phyloP scores from a whole-genome alignment of 1,284 basidiomycete species.

The Melampsora medusae region DNA sequence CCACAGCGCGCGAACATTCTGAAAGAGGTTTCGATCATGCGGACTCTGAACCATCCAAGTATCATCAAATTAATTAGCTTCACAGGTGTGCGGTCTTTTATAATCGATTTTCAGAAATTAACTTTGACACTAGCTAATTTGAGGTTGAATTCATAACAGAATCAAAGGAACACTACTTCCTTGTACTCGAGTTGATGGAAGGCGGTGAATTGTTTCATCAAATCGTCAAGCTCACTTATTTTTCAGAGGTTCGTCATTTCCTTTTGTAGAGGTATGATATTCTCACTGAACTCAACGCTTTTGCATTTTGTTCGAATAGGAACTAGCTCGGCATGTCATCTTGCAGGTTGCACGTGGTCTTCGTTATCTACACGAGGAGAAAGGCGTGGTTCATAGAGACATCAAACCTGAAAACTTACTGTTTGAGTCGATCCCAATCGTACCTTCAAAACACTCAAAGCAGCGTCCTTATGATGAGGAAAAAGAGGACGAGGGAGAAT shows the following conservation, averaged over 20 bases:
- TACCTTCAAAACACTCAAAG: slow-evolving; percentile 75
- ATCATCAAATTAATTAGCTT: slow-evolving; percentile 87
- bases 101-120: slow-evolving; percentile 48
- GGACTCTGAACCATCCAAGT: slow-evolving; percentile 81
- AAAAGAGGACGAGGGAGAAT: slow-evolving; percentile 98
- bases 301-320: slow-evolving; percentile 51
- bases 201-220: slow-evolving; percentile 99
- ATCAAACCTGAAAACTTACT: slow-evolving; percentile 99
- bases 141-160: slow-evolving; percentile 58
- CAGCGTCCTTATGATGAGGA: slow-evolving; percentile 93
- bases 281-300: neutral
- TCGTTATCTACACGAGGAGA: slow-evolving; percentile 92
- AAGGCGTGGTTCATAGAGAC: slow-evolving; percentile 82
- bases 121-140: neutral
- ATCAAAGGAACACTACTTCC: slow-evolving; percentile 87
- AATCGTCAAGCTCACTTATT: slow-evolving; percentile 98
- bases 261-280: slow-evolving; percentile 35
- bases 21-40: slow-evolving; percentile 99
- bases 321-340: slow-evolving; percentile 90
- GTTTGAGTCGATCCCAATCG: slow-evolving; percentile 88
- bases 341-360: slow-evolving; percentile 95
- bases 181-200: slow-evolving; percentile 89
- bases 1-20: slow-evolving; percentile 90
- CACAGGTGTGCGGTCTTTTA: slow-evolving; percentile 53
- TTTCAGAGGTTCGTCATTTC: slow-evolving; percentile 66